A percentile compares a stretch with the other conserved stretches of the same genome.
Evolutionary conservation across 192 early-diverging fungal species (phyloP).

Genomic region (Martensiomyces pterosporus): DNA sequence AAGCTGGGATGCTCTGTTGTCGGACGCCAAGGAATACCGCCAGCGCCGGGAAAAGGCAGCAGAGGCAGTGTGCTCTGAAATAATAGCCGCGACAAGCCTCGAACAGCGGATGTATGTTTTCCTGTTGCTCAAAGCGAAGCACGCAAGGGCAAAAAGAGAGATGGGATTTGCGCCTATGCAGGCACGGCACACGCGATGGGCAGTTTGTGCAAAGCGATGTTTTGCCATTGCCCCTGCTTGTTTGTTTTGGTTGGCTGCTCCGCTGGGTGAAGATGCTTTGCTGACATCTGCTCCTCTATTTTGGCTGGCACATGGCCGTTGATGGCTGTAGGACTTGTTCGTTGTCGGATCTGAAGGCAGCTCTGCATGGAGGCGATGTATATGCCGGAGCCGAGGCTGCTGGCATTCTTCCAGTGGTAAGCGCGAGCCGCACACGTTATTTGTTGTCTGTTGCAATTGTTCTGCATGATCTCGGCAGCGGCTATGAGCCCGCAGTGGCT

Average conservation of each 20-base stretch:
- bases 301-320: too few species aligned
- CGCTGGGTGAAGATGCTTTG: too few species aligned
- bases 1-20: slow-evolving; percentile 27
- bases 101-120: slow-evolving; percentile 38
- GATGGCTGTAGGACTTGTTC: slow-evolving; percentile 35
- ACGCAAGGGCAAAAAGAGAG: too few species aligned
- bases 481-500: not conserved
- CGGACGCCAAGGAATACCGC: slow-evolving; percentile 18
- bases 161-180: too few species aligned
- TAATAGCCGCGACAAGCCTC: slow-evolving; percentile 7
- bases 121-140: too few species aligned
- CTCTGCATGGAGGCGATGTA: slow-evolving; percentile 30
- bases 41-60: not conserved
- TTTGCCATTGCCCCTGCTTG: too few species aligned
- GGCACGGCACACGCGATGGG: too few species aligned
- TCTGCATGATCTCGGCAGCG: not conserved
- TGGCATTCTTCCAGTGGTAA: slow-evolving; percentile 34
- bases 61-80: slow-evolving; percentile 2
- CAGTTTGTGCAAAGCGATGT: too few species aligned
- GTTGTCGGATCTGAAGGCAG: slow-evolving; percentile 17
- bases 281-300: too few species aligned
- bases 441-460: not conserved
- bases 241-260: too few species aligned
- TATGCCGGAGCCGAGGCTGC: slow-evolving; percentile 27
- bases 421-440: not conserved